Conservation (phyloP, 106 monocot genomes). For the Alisma plantagoaquatica region DNA sequence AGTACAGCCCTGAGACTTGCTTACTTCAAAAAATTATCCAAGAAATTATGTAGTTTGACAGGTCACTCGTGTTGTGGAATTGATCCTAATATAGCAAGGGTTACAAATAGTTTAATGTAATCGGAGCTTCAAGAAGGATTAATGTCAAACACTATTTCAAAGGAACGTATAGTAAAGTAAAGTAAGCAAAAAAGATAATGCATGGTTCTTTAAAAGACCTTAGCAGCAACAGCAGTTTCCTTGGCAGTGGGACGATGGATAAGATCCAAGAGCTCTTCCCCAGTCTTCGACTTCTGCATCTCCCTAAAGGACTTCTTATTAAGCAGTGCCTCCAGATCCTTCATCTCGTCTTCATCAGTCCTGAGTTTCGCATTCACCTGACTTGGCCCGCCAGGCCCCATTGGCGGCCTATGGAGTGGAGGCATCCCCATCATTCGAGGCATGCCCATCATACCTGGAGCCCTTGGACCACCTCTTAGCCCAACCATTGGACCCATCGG, state of each 20-base stretch:
- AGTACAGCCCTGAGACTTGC: too few relatives aligned
- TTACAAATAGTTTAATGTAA: too few relatives aligned
- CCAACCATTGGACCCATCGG: constrained; percentile 20
- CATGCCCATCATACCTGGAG: constrained; percentile 50
- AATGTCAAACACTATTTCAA: too few relatives aligned
- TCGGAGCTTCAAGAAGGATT: too few relatives aligned
- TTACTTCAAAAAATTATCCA: too few relatives aligned
- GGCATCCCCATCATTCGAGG: constrained; percentile 52
- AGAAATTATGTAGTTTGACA: too few relatives aligned
- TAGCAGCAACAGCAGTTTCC: constrained; percentile 93
- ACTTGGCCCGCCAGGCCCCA: constrained; percentile 26
- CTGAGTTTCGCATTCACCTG: constrained; percentile 27
- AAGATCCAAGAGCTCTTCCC: constrained; percentile 96
- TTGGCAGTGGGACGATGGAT: constrained; percentile 95
- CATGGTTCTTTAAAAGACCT: too few relatives aligned
- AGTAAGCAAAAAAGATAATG: too few relatives aligned
- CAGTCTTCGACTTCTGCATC: constrained; percentile 86
- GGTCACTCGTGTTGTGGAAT: too few relatives aligned
- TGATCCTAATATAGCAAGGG: too few relatives aligned
- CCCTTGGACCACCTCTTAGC: constrained; percentile 44
- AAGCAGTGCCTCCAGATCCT: constrained; percentile 82
- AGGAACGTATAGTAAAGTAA: too few relatives aligned
- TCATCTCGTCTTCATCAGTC: constrained; percentile 84
- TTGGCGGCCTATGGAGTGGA: constrained; percentile 37
- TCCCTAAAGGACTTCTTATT: constrained; percentile 92